Conservation (phyloP, 2,329 filamentous ascomycete species). For the Apiospora koreana region DNA sequence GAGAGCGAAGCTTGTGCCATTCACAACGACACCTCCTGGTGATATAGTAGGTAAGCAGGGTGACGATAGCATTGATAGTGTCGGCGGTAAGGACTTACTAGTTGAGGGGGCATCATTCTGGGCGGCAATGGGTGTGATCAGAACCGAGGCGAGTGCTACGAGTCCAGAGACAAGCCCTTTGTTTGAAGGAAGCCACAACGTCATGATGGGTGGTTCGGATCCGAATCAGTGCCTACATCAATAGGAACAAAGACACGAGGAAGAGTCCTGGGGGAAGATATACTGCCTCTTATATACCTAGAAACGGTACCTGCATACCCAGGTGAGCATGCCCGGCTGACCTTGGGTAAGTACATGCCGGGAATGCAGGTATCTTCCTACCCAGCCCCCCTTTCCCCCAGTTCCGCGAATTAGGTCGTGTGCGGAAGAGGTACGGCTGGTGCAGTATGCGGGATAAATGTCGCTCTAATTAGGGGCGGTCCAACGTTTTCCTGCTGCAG, state of each 20-base stretch:
- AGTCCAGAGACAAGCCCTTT: background rate
- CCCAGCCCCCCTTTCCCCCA: background rate
- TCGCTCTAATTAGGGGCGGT: background rate
- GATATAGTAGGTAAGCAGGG: background rate
- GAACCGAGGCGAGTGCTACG: background rate
- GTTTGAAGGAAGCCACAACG: background rate
- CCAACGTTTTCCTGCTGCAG: background rate
- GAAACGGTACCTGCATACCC: background rate
- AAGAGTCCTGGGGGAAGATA: background rate
- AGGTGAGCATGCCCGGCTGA: background rate
- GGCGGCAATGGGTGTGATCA: background rate
- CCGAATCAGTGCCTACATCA: background rate
- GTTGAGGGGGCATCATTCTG: background rate
- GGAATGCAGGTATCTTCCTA: background rate
- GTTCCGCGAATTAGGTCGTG: background rate
- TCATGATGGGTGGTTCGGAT: background rate
- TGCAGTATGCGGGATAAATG: background rate
- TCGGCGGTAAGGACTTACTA: background rate
- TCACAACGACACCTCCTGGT: conserved; percentile 53
- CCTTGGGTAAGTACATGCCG: background rate
- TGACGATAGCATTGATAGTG: background rate
- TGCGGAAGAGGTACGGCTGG: background rate
- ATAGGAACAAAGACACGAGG: background rate
- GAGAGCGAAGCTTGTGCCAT: conserved; percentile 57
- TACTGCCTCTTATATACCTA: background rate